Evolutionary conservation across 1,139 yeast species (phyloP).

Genomic region (Chernovozyma sophiae-reginae): DNA sequence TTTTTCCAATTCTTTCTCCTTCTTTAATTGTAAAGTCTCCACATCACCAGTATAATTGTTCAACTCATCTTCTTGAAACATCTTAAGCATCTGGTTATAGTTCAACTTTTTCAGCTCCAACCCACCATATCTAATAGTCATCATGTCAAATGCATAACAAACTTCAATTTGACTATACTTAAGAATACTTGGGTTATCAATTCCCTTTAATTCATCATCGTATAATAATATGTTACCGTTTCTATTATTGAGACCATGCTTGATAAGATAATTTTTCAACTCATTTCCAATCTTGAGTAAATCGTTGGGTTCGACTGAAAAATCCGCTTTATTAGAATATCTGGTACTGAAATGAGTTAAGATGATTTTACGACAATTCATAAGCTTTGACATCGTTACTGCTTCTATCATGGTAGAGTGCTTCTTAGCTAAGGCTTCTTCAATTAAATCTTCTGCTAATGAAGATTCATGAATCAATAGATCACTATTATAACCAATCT

Average conservation of each 20-base stretch:
- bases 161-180: constrained; percentile 26
- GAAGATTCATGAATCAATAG: constrained; percentile 91
- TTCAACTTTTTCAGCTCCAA: constrained; percentile 17
- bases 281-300: constrained; percentile 19
- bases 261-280: constrained; percentile 23
- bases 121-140: constrained; percentile 27
- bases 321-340: constrained; percentile 64
- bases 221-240: constrained; percentile 4
- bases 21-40: constrained; percentile 17
- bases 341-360: constrained; percentile 93
- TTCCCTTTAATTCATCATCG: constrained; percentile 4
- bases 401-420: constrained; percentile 96
- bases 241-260: constrained; percentile 11
- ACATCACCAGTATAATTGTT: constrained; percentile 6
- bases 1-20: constrained; percentile 21
- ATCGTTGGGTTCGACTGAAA: constrained; percentile 23
- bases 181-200: not conserved
- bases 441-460: constrained; percentile 71
- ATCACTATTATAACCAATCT: constrained; percentile 67
- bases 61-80: constrained; percentile 13
- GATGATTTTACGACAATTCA: constrained; percentile 70
- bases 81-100: constrained; percentile 15
- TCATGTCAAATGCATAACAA: constrained; percentile 41
- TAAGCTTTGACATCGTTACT: constrained; percentile 57
- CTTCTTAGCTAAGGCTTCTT: constrained; percentile 76